Percentiles rank a stretch among this genome's conserved stretches.
These are phyloP conservation scores for Elongisporangium anandrum DNA, from an alignment of 352 stramenopile genomes.

Conservation along the genomic window DNA sequence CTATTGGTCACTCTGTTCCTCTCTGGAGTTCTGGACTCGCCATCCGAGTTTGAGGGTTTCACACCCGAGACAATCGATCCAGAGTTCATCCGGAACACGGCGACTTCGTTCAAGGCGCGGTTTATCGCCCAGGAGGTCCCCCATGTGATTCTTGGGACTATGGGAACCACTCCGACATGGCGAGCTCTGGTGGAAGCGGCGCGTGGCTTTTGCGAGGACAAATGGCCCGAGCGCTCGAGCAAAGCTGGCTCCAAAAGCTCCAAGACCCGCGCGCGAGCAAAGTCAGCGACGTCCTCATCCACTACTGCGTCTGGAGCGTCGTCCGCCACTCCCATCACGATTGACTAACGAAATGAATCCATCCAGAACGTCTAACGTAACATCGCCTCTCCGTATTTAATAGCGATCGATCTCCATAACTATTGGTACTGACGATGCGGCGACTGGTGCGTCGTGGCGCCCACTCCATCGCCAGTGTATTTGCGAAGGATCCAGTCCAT, in stretches of 20 bases:
- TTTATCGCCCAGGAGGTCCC: neutral
- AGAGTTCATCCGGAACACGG: slow-evolving; percentile 6
- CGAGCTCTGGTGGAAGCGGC: slow-evolving; percentile 26
- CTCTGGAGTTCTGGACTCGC: slow-evolving; percentile 13
- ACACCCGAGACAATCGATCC: slow-evolving; percentile 1
- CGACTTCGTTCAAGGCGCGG: neutral
- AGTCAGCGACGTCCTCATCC: slow-evolving; percentile 3
- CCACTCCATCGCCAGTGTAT: slow-evolving; percentile 19
- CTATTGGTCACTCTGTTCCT: slow-evolving; percentile 40
- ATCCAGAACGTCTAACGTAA: neutral
- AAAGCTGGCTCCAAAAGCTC: slow-evolving; percentile 21
- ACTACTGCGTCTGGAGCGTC: neutral
- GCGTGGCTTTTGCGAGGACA: slow-evolving; percentile 51
- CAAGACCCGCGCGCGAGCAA: slow-evolving; percentile 26
- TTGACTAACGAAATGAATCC: neutral
- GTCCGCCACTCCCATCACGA: neutral
- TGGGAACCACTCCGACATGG: slow-evolving; percentile 18
- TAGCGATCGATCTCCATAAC: neutral
- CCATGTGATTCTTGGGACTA: neutral
- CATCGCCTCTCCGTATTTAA: neutral
- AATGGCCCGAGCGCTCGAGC: slow-evolving; percentile 56
- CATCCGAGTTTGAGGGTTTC: slow-evolving; percentile 10
- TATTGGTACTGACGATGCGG: neutral
- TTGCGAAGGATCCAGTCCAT: slow-evolving; percentile 47
- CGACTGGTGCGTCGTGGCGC: neutral